These are phyloP conservation scores for Penicillium thymicola DNA, from an alignment of 2,329 filamentous ascomycete species.

Conservation along the genomic window DNA sequence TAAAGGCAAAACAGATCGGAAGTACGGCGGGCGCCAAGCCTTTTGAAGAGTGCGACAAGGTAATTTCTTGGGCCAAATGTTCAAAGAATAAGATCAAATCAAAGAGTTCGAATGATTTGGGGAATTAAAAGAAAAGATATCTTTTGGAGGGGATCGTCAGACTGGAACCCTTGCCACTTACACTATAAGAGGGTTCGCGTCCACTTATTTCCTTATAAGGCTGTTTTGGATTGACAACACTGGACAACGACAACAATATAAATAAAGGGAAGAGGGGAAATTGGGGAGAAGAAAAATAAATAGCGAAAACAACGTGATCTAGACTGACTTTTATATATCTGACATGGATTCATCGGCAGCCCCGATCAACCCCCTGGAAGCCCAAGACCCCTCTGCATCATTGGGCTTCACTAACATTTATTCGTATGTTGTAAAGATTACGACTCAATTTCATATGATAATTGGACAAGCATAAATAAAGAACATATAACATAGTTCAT, in stretches of 20 bases:
- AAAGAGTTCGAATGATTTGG: not conserved
- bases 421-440: not conserved
- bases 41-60: not conserved
- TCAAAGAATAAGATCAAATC: not conserved
- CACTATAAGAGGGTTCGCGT: not conserved
- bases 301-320: not conserved
- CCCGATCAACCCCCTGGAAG: slow-evolving; percentile 6
- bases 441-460: not conserved
- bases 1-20: slow-evolving; percentile 18
- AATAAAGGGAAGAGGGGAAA: not conserved
- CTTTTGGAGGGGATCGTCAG: not conserved
- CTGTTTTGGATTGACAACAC: not conserved
- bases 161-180: slow-evolving; percentile 10
- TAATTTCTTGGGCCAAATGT: not conserved
- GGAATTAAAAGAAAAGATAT: not conserved
- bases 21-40: slow-evolving; percentile 23
- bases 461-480: not conserved
- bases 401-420: not conserved
- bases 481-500: not conserved
- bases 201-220: slow-evolving; percentile 10
- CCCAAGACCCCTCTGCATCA: not conserved
- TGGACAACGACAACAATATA: not conserved
- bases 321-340: slow-evolving; percentile 9
- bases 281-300: not conserved
- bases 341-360: slow-evolving; percentile 13